Percentiles rank a stretch among this genome's conserved stretches.
phyloP scores from a whole-genome alignment of 139 green algal species.

The Monoraphidium neglectum region DNA sequence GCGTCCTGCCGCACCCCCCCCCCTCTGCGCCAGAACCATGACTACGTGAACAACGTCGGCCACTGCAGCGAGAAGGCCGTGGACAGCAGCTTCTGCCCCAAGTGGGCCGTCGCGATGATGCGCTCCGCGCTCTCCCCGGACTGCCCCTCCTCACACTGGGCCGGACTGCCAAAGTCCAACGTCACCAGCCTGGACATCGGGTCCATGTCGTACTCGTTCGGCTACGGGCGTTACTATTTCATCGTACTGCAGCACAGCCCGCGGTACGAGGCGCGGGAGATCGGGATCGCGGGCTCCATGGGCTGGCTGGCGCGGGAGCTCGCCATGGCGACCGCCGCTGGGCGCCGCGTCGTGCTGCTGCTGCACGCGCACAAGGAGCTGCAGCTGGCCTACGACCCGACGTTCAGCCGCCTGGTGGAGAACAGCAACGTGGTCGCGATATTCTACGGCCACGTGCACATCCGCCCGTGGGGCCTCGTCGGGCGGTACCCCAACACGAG shows the following conservation, averaged over 20 bases:
- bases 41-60: slow-evolving; percentile 29
- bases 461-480: slow-evolving; percentile 28
- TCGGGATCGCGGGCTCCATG: slow-evolving; percentile 8
- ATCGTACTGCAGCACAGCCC: slow-evolving; percentile 32
- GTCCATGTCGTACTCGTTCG: slow-evolving; percentile 34
- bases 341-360: slow-evolving; percentile 25
- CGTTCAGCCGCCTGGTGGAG: slow-evolving; percentile 9
- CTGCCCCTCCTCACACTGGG: slow-evolving; percentile 9
- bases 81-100: slow-evolving; percentile 12
- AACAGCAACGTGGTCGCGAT: slow-evolving; percentile 27
- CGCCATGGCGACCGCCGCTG: slow-evolving; percentile 15
- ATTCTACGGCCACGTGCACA: slow-evolving; percentile 36
- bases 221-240: slow-evolving; percentile 31
- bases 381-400: slow-evolving; percentile 10
- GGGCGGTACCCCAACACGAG: slow-evolving; percentile 23
- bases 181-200: slow-evolving; percentile 23
- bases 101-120: slow-evolving; percentile 21
- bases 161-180: slow-evolving; percentile 6
- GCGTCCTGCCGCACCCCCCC: too few species aligned
- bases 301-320: slow-evolving; percentile 26
- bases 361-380: slow-evolving; percentile 30
- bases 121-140: slow-evolving; percentile 16
- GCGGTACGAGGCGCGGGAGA: background rate
- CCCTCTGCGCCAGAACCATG: slow-evolving; percentile 1
- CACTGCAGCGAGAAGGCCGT: slow-evolving; percentile 14